A percentile compares a stretch with the other conserved stretches of the same genome.
phyloP scores from a whole-genome alignment of 2,329 filamentous ascomycete genomes.

The Pseudogymnoascus sp. region DNA sequence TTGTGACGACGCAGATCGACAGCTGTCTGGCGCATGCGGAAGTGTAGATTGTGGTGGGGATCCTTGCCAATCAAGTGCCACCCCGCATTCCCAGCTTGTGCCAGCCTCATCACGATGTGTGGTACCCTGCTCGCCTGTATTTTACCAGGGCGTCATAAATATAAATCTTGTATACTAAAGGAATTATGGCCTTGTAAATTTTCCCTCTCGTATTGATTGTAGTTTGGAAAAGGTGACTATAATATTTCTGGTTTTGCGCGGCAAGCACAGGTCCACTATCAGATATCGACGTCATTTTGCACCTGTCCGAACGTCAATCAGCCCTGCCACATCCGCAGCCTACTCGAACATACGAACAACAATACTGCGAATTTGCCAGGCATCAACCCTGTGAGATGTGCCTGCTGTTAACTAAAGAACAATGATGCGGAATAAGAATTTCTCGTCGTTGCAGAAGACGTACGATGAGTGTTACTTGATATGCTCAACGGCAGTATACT shows the following conservation, averaged over 20 bases:
- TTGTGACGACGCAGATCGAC: conserved; percentile 2
- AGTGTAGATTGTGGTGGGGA: conserved; percentile 1
- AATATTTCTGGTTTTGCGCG: conserved; percentile 4
- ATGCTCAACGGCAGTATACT: conserved; percentile 93
- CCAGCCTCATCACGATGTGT: background rate
- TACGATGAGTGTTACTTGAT: conserved; percentile 95
- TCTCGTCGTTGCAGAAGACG: conserved; percentile 83
- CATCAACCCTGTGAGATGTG: conserved; percentile 5
- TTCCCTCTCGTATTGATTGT: background rate
- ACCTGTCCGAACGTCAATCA: conserved; percentile 5
- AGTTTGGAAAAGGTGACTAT: background rate
- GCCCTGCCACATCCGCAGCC: background rate
- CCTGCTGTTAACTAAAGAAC: conserved; percentile 11
- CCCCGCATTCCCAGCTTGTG: background rate
- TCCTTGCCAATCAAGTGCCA: conserved; percentile 2
- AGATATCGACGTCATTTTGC: conserved; percentile 6
- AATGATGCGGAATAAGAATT: conserved; percentile 47
- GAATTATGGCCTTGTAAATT: background rate
- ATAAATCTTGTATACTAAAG: background rate
- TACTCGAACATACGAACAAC: conserved; percentile 5
- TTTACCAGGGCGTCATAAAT: conserved; percentile 3
- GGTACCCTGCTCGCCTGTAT: background rate
- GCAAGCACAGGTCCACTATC: conserved; percentile 6
- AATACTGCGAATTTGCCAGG: background rate
- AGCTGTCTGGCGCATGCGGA: conserved; percentile 4